Base-by-base conservation (phyloP, 2,329 filamentous ascomycete species). In the Paraphoma sp. region DNA sequence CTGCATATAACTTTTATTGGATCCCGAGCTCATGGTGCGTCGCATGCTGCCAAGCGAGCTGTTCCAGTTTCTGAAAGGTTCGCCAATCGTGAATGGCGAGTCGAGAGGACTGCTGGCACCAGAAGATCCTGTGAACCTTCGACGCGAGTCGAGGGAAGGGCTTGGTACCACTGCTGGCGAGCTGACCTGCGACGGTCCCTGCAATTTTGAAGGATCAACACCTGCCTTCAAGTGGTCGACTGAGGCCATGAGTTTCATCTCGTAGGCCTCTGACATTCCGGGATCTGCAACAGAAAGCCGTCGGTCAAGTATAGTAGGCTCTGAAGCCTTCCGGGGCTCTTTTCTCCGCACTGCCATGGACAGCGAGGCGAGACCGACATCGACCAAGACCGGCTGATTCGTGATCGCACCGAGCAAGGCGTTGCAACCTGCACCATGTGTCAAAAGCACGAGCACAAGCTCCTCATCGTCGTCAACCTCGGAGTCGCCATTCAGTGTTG, bases 381-480 rank as follows among this genome's bases (percentile, higher is more conserved):
- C 93, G 69, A 96, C 87, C 12, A 99, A 83, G 0, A 96, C 93
- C 0, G 95, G 94, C 69, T 97, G 91, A 57, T 94, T 91, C 0
- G 93, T 96, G 62, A 99, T 86, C 28, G 93, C 93, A 11, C 94
- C 93, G 60, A 99, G 93, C 44, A 99, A 79, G 2, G 95, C 95
- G 78, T 99, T 99, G 78, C 94, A 97, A 40, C 95, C 95, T 12
- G 95, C 95, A 23, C 94, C 94, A 72, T 99, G 95, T 0, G 95
- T 97, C 18, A 99, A 90, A 7, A 99, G 79, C 41, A 99, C 83
- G 14, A 99, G 81, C 1, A 98, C 88, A 1, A 93, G 85, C 65
- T 88, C 86, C 12, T 90, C 86, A 0, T 86, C 84, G 2, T 84
- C 82, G 1, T 84, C 80, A 3, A 71, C 61, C 1, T 83, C 78